Evolutionary conservation across 2,329 filamentous ascomycete genomes (phyloP).

Genomic region (Botryotinia convoluta): DNA sequence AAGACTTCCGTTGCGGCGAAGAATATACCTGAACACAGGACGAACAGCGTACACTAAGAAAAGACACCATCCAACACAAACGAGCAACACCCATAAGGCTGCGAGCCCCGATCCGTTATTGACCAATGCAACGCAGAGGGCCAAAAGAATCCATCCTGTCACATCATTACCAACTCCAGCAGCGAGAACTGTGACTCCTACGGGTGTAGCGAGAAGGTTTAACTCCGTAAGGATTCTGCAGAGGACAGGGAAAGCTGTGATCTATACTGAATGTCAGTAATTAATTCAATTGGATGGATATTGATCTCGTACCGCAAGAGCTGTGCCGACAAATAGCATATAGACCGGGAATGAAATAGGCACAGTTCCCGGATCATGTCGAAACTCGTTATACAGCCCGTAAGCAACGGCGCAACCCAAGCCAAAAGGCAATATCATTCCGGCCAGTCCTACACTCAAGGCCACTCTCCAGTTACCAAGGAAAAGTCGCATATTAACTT

Average conservation of each 20-base stretch:
- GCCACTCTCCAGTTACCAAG: conserved; percentile 78
- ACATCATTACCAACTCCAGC: conserved; percentile 94
- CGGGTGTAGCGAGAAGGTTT: conserved; percentile 77
- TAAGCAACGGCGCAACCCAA: conserved; percentile 77
- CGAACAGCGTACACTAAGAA: conserved; percentile 72
- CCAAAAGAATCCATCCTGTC: conserved; percentile 85
- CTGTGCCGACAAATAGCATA: conserved; percentile 84
- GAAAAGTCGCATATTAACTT: conserved; percentile 78
- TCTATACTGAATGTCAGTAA: conserved; percentile 41
- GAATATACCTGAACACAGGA: conserved; percentile 70
- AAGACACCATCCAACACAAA: conserved; percentile 70
- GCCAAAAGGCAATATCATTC: conserved; percentile 80
- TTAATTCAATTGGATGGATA: neutral
- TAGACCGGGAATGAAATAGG: conserved; percentile 60
- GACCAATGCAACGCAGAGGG: conserved; percentile 87
- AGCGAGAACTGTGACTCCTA: conserved; percentile 84
- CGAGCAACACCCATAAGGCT: conserved; percentile 80
- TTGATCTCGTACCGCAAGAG: conserved; percentile 56
- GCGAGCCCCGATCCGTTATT: conserved; percentile 81
- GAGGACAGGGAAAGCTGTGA: conserved; percentile 87
- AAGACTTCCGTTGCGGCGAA: conserved; percentile 72
- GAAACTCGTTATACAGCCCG: conserved; percentile 75
- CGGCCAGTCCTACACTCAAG: conserved; percentile 71
- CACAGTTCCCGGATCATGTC: conserved; percentile 46
- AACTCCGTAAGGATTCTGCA: conserved; percentile 92